Evolutionary conservation across 2,329 filamentous ascomycete species (phyloP).

Genomic region (Aotearoamyces nothofagi): DNA sequence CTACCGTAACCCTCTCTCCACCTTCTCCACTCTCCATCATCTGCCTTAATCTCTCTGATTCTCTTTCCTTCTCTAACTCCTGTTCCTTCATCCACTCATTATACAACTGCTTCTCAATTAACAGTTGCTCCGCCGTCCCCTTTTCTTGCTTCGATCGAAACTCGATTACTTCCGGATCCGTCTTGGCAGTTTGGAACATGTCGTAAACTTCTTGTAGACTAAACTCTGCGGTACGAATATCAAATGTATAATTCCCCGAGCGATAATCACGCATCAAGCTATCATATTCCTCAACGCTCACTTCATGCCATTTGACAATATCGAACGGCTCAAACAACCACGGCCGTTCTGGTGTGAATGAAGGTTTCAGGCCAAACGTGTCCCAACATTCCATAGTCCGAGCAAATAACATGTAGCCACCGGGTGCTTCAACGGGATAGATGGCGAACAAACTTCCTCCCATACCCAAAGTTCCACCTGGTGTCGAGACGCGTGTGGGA

Average conservation of each 20-base stretch:
- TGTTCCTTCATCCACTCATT: slow-evolving; percentile 18
- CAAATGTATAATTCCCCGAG: slow-evolving; percentile 19
- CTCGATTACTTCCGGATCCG: slow-evolving; percentile 8
- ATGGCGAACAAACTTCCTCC: slow-evolving; percentile 22
- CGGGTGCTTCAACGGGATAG: slow-evolving; percentile 23
- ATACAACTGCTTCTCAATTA: slow-evolving; percentile 16
- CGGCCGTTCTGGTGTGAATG: slow-evolving; percentile 17
- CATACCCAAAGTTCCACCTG: slow-evolving; percentile 21
- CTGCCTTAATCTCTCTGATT: slow-evolving; percentile 6
- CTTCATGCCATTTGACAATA: slow-evolving; percentile 20
- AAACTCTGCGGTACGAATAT: slow-evolving; percentile 15
- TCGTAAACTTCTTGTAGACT: slow-evolving; percentile 17
- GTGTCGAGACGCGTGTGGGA: slow-evolving; percentile 22
- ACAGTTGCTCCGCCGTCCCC: slow-evolving; percentile 10
- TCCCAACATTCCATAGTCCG: slow-evolving; percentile 22
- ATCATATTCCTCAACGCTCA: slow-evolving; percentile 19
- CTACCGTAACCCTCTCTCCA: slow-evolving; percentile 19
- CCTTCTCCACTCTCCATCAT: no score
- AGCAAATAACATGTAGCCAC: slow-evolving; percentile 24
- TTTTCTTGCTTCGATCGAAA: slow-evolving; percentile 6
- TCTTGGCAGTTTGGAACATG: slow-evolving; percentile 9
- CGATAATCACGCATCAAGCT: slow-evolving; percentile 15
- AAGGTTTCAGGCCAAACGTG: slow-evolving; percentile 17
- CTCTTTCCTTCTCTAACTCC: slow-evolving; percentile 7
- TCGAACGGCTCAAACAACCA: slow-evolving; percentile 25